Conservation (phyloP, 2,329 filamentous ascomycete genomes). For the Phyllachora maydis region DNA sequence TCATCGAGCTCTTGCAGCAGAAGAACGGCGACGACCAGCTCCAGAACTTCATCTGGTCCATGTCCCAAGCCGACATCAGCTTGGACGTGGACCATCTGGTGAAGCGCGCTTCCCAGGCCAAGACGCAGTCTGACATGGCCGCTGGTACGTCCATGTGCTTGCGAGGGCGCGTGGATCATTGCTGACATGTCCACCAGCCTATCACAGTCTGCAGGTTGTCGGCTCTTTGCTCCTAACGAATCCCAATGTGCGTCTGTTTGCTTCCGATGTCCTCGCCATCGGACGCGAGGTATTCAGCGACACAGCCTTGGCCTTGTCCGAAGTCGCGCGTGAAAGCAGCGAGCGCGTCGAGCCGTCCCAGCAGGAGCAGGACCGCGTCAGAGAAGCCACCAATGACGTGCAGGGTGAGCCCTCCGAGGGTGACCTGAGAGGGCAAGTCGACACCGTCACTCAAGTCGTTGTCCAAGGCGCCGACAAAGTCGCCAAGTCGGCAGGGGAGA, state of each 20-base stretch:
- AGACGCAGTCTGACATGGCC: constrained; percentile 47
- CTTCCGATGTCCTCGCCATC: constrained; percentile 60
- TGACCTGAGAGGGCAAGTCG: constrained; percentile 36
- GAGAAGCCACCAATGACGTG: too few relatives aligned
- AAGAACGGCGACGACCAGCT: constrained; percentile 77
- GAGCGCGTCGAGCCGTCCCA: constrained; percentile 51
- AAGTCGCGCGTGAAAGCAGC: constrained; percentile 53
- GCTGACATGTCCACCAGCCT: constrained; percentile 28
- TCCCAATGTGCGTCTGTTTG: constrained; percentile 70
- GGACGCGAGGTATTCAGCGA: constrained; percentile 74
- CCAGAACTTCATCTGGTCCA: constrained; percentile 79
- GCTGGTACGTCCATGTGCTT: constrained; percentile 39
- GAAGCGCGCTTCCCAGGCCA: constrained; percentile 36
- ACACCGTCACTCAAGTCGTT: constrained; percentile 30
- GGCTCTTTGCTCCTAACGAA: constrained; percentile 75
- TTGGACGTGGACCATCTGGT: constrained; percentile 46
- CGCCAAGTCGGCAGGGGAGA: constrained; percentile 40
- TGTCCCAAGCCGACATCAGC: constrained; percentile 51
- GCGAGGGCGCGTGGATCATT: background rate
- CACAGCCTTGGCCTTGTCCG: constrained; percentile 59
- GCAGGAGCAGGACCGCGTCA: constrained; percentile 32
- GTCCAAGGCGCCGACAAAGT: constrained; percentile 31
- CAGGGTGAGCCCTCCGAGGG: constrained; percentile 25
- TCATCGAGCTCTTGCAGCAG: constrained; percentile 62
- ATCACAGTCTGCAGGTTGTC: constrained; percentile 65